Base-by-base conservation (phyloP, 2,329 filamentous ascomycete genomes). In the Pseudocercospora musae region DNA sequence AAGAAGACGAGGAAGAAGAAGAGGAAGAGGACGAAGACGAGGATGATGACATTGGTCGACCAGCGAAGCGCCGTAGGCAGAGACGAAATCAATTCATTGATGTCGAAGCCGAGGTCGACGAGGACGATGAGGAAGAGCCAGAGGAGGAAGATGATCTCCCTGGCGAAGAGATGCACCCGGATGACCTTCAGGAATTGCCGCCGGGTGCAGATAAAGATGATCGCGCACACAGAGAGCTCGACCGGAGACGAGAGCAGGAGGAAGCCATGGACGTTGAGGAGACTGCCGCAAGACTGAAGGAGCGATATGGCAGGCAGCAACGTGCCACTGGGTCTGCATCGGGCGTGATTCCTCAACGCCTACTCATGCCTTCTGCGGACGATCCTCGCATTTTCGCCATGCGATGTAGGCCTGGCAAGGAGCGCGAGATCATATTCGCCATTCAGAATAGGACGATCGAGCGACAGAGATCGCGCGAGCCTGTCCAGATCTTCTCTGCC, bases 71-170 rank as follows among this genome's bases (percentile, higher is more conserved):
- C 62, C 79, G 83, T 73, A 89, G 88, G 76, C 87, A 86, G 75
- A 85, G 85, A 67, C 87, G 91, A 66, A 91, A 91, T 70, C 88
- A 89, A 72, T 97, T 97, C 86, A 88, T 99, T 79, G 95, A 99
- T 87, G 91, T 94, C 73, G 95, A 99, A 82, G 95, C 95, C 76
- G 95, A 97, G 79, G 95, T 99, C 70, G 95, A 98, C 73, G 95
- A 90, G 62, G 88, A 96, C 67, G 92, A 96, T 71, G 92, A 96
- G 70, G 90, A 92, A 69, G 89, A 85, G 68, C 90, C 91, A 65
- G 92, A 96, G 67, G 92, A 96, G 57, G 94, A 97, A 70, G 92
- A 96, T 70, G 92, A 96, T 59, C 87, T 91, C 62, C 88, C 92
- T 70, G 92, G 84, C 61, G 92, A 92, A 61, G 91, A 96, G 75